Evolutionary conservation across 2,329 filamentous ascomycete species (phyloP), one percentile per base, ranked within the genome.

Genomic region (Aspergillus cejpii): DNA sequence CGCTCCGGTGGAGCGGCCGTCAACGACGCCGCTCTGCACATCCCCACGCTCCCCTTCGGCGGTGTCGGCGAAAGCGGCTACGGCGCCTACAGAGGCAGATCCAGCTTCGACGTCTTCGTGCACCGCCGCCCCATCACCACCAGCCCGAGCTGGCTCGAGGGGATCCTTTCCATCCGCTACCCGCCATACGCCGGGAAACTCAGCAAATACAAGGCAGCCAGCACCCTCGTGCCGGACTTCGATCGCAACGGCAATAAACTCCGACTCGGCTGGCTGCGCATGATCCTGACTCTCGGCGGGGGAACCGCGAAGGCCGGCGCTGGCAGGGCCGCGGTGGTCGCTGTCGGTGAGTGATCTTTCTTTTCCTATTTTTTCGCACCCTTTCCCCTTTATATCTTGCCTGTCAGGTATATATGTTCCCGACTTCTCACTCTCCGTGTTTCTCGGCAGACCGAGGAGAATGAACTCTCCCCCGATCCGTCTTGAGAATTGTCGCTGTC

Each of bases 41-140:
- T 92, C 51, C 77, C 79, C 24, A 86, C 82, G 2, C 72, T 92
- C 1, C 74, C 84, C 28, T 94, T 94, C 63, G 89, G 89, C 52
- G 88, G 88, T 57, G 84, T 94, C 6, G 88, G 89, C 52, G 78
- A 84, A 55, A 87, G 83, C 36, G 88, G 88, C 43, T 76, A 77
- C 49, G 88, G 88, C 49, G 72, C 79, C 23, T 94, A 94, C 72
- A 81, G 85, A 56, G 89, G 89, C 48, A 81, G 81, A 59, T 75
- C 84, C n/a, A 73, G 68, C 33, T 83, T 83, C 62, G 80, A 84
- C 40, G 71, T 71, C 55, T 84, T 82, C 60, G 77, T 77, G 1
- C 80, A 84, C 58, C 75, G 75, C 14, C 73, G 80, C 28, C 71
- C 73, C 40, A 70, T 83, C 48, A 80, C 78, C 3, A 74, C 64